Percentiles rank a stretch among this genome's conserved stretches.
Conservation (phyloP, 2,329 filamentous ascomycete species). For the Dryadomyces quercivorus region DNA sequence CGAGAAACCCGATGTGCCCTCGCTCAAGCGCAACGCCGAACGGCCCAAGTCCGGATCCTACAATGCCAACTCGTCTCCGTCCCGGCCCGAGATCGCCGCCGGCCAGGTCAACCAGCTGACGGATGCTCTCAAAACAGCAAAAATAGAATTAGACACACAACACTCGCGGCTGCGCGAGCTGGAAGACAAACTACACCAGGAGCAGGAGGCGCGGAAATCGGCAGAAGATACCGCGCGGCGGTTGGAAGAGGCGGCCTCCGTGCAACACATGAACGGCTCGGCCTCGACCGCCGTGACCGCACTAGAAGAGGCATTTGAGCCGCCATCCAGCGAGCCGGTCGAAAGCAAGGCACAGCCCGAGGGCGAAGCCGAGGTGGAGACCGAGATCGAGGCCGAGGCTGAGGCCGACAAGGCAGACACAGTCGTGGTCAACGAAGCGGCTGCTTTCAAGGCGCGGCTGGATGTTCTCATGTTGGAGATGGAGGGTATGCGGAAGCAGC, state of each 20-base stretch:
- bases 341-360: too few species aligned
- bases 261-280: slow-evolving; percentile 24
- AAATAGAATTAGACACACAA: slow-evolving; percentile 79
- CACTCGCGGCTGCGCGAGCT: slow-evolving; percentile 67
- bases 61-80: slow-evolving; percentile 42
- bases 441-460: slow-evolving; percentile 52
- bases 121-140: slow-evolving; percentile 72
- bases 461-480: slow-evolving; percentile 71
- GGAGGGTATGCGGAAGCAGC: slow-evolving; percentile 65
- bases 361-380: too few species aligned
- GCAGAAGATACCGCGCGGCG: slow-evolving; percentile 73
- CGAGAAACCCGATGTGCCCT: slow-evolving; percentile 75
- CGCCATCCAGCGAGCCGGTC: slow-evolving; percentile 14
- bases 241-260: slow-evolving; percentile 41
- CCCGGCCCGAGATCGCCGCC: slow-evolving; percentile 39
- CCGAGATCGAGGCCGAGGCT: neutral
- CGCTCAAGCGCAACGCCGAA: slow-evolving; percentile 66
- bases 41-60: slow-evolving; percentile 45
- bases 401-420: neutral
- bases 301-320: slow-evolving; percentile 34
- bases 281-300: slow-evolving; percentile 19
- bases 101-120: slow-evolving; percentile 76
- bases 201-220: slow-evolving; percentile 67
- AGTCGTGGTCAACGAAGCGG: neutral
- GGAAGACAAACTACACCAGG: slow-evolving; percentile 65